Percentiles rank a stretch among this genome's conserved stretches.
Conservation (phyloP, 495 filamentous ascomycete genomes). For the Penicillium malachiteum region DNA sequence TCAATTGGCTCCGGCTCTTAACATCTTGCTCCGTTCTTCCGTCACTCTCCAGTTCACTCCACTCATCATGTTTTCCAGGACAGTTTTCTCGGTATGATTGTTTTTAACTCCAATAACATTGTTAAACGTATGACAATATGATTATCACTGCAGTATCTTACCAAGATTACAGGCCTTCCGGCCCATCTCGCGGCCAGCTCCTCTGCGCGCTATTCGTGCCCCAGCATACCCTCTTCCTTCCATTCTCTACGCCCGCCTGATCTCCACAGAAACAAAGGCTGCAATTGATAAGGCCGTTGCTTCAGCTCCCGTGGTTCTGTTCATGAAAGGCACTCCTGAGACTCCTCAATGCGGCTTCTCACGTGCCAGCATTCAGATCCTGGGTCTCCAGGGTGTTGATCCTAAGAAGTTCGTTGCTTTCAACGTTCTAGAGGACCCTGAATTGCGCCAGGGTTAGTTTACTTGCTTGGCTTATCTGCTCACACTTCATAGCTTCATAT, state of each 20-base stretch:
- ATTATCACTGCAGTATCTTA: not conserved
- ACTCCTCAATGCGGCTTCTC: conserved; percentile 98
- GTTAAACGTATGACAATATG: not conserved
- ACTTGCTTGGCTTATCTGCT: not conserved
- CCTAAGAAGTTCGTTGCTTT: conserved; percentile 95
- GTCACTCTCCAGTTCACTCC: not conserved
- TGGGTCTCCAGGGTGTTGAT: conserved; percentile 92
- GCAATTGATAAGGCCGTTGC: conserved; percentile 86
- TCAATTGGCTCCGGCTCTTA: not conserved
- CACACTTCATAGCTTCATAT: too few relatives aligned
- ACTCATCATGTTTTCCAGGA: conserved; percentile 40
- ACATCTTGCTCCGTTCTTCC: not conserved
- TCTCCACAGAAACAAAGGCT: conserved; percentile 71
- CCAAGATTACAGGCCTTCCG: conserved; percentile 31
- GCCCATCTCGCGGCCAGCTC: conserved; percentile 31
- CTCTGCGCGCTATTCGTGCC: conserved; percentile 23
- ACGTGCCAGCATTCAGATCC: conserved; percentile 88
- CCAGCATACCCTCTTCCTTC: conserved; percentile 33
- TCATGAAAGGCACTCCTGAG: conserved; percentile 99
- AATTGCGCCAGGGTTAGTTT: conserved; percentile 75
- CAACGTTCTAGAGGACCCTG: conserved; percentile 91
- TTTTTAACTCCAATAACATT: not conserved
- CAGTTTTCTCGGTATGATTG: conserved; percentile 32
- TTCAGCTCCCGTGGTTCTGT: conserved; percentile 88
- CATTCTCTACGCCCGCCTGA: conserved; percentile 53